These are phyloP conservation scores for Jatropha podagrica DNA, from an alignment of 441 rosid genomes.

Conservation along the genomic window DNA sequence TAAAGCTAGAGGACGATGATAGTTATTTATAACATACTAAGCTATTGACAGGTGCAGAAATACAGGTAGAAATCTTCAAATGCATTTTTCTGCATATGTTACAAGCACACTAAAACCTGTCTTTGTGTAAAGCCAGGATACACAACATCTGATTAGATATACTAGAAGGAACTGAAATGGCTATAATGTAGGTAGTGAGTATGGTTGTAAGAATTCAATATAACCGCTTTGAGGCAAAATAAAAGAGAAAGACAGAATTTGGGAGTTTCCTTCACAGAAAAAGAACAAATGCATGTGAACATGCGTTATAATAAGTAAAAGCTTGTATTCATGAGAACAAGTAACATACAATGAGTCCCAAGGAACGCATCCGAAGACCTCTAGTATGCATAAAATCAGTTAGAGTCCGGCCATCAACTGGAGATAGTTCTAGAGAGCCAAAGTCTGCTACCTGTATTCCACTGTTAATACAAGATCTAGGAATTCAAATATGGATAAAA, in stretches of 20 bases:
- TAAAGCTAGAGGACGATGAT: slow-evolving; percentile 1
- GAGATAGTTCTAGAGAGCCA: slow-evolving; percentile 69
- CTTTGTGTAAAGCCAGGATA: not conserved
- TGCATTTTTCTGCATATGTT: not conserved
- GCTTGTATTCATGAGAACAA: slow-evolving; percentile 44
- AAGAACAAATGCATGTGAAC: not conserved
- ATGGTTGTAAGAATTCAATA: not conserved
- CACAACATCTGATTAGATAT: not conserved
- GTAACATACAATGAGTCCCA: slow-evolving; percentile 55
- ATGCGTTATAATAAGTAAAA: slow-evolving; percentile 53
- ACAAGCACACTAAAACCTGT: not conserved
- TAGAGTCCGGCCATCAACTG: slow-evolving; percentile 68
- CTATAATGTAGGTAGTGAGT: not conserved
- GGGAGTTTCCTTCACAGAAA: not conserved
- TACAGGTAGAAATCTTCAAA: not conserved
- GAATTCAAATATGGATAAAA: slow-evolving; percentile 19
- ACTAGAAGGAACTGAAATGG: not conserved
- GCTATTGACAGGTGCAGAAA: not conserved
- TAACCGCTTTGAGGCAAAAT: not conserved
- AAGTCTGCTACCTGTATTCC: slow-evolving; percentile 66
- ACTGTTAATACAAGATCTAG: slow-evolving; percentile 27
- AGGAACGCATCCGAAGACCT: slow-evolving; percentile 60
- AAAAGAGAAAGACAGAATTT: not conserved
- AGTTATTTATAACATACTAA: slow-evolving; percentile 4
- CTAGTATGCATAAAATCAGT: slow-evolving; percentile 77